These are phyloP conservation scores for Alternaria novae-zelandiae DNA, from an alignment of 2,329 filamentous ascomycete species.

Conservation along the genomic window DNA sequence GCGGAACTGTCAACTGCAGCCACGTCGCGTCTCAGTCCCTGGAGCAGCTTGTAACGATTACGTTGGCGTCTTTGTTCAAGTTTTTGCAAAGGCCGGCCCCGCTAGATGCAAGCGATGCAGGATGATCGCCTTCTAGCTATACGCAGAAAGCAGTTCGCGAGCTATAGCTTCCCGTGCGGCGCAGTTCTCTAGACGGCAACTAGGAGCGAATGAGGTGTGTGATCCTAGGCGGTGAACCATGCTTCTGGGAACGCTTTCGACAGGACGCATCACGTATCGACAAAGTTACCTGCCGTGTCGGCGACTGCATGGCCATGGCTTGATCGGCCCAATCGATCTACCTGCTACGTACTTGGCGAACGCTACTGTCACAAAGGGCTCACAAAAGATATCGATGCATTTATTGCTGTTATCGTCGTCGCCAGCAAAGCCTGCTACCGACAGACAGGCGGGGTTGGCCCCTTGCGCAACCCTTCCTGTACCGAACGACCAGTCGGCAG, in stretches of 20 bases:
- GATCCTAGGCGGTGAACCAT: conserved; percentile 27
- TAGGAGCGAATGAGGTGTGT: conserved; percentile 21
- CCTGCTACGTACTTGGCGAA: background rate
- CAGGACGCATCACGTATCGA: conserved; percentile 3
- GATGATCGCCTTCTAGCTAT: background rate
- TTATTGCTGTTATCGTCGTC: background rate
- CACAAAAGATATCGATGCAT: background rate
- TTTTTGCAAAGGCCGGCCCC: background rate
- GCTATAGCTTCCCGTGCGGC: background rate
- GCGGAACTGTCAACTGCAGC: background rate
- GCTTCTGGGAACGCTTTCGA: conserved; percentile 17
- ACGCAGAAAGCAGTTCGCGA: conserved; percentile 3
- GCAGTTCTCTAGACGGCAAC: conserved; percentile 21
- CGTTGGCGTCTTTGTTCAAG: background rate
- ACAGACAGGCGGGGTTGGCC: background rate
- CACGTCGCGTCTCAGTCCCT: background rate
- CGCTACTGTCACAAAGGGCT: background rate
- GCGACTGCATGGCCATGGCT: conserved; percentile 3
- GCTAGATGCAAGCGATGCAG: background rate
- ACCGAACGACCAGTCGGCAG: conserved; percentile 17
- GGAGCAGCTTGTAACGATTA: background rate
- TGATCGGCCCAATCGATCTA: background rate
- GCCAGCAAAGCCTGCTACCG: background rate
- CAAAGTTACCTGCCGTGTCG: conserved; percentile 4
- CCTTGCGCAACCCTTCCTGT: conserved; percentile 11